A percentile compares a stretch with the other conserved stretches of the same genome.
Conservation (phyloP, 2,329 filamentous ascomycete species). For the Drechslerella coelobrocha region DNA sequence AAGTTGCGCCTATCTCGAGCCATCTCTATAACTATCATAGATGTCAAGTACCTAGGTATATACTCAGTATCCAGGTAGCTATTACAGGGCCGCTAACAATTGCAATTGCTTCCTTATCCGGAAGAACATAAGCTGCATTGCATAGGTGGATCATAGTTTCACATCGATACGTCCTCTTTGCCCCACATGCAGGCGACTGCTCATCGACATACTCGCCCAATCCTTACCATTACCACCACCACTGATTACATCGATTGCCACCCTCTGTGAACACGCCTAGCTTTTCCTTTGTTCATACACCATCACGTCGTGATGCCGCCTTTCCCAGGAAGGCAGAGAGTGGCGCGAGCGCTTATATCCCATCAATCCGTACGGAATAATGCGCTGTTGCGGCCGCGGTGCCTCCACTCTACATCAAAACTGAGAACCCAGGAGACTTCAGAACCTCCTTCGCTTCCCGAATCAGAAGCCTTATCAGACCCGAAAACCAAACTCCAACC, state of each 20-base stretch:
- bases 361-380: neutral
- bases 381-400: neutral
- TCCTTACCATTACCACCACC: too few species aligned
- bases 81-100: too few species aligned
- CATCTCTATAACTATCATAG: too few species aligned
- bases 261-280: neutral
- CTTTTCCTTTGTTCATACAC: neutral
- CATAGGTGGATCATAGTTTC: too few species aligned
- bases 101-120: too few species aligned
- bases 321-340: neutral
- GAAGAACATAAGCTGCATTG: too few species aligned
- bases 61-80: too few species aligned
- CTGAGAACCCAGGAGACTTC: neutral
- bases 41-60: too few species aligned
- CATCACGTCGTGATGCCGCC: neutral
- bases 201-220: too few species aligned
- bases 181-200: neutral
- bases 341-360: neutral
- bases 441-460: neutral
- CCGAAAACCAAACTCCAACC: conserved; percentile 5
- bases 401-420: conserved; percentile 1
- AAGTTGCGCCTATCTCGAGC: too few species aligned
- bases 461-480: neutral
- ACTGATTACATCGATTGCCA: neutral
- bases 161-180: neutral